Evolutionary conservation across 148 eudicot genomes (phyloP).

Genomic region (Silene uniflora): DNA sequence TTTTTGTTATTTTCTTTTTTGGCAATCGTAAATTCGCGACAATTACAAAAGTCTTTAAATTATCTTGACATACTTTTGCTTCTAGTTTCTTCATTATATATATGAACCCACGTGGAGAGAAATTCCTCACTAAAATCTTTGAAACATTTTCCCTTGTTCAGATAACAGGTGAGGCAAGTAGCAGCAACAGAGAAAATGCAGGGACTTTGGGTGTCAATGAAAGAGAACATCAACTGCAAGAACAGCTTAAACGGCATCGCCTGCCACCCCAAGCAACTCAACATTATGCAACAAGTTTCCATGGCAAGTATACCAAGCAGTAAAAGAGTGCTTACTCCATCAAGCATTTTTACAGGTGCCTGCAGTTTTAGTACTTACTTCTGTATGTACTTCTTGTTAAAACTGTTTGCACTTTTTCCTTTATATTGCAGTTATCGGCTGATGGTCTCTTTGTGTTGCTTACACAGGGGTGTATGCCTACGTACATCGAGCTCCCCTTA

Average conservation of each 20-base stretch:
- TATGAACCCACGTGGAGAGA: conserved; percentile 1
- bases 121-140: conserved; percentile 5
- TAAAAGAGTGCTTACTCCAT: conserved; percentile 1
- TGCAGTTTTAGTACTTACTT: background rate
- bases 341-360: conserved; percentile 20
- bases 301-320: background rate
- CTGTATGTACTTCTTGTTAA: too few relatives aligned
- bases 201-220: conserved; percentile 34
- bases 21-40: too few relatives aligned
- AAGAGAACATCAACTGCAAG: conserved; percentile 28
- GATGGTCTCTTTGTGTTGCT: too few relatives aligned
- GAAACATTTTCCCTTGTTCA: background rate
- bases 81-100: conserved; percentile 6
- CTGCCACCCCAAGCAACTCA: conserved; percentile 12
- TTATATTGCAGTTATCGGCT: too few relatives aligned
- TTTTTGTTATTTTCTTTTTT: too few relatives aligned
- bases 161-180: background rate
- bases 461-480: too few relatives aligned
- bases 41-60: conserved; percentile 12
- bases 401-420: too few relatives aligned
- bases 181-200: conserved; percentile 18
- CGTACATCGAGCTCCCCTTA: too few relatives aligned
- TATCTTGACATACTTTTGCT: conserved; percentile 13
- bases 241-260: conserved; percentile 22
- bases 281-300: conserved; percentile 12